Conservation (phyloP, 345 rosid species). For the Gossypium sturtianum region DNA sequence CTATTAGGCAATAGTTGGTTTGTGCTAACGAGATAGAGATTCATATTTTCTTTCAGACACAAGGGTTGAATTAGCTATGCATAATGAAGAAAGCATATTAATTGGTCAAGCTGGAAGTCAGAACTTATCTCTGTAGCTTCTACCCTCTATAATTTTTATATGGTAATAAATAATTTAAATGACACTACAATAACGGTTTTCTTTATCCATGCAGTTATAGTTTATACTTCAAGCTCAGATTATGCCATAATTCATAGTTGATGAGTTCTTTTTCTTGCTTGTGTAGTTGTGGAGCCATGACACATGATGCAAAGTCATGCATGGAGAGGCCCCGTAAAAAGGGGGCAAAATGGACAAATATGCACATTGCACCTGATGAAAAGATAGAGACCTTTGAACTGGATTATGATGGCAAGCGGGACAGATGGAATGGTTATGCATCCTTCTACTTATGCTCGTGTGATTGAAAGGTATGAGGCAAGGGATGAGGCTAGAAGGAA, state of each 20-base stretch:
- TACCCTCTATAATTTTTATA: background rate
- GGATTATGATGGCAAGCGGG: constrained; percentile 86
- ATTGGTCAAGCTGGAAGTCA: background rate
- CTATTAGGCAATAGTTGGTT: background rate
- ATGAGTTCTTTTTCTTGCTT: background rate
- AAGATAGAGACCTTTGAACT: constrained; percentile 75
- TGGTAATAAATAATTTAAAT: background rate
- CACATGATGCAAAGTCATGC: constrained; percentile 69
- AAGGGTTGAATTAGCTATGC: background rate
- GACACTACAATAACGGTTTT: background rate
- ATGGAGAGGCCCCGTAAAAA: constrained; percentile 76
- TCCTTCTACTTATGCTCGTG: constrained; percentile 57
- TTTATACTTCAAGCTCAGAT: background rate
- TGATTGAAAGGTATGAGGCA: constrained; percentile 73
- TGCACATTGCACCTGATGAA: constrained; percentile 81
- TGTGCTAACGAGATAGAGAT: background rate
- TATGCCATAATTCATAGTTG: background rate
- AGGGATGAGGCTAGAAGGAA: constrained; percentile 77
- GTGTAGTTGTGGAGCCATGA: constrained; percentile 84
- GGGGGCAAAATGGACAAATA: constrained; percentile 72
- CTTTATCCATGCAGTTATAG: background rate
- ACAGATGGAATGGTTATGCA: constrained; percentile 87
- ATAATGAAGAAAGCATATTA: background rate
- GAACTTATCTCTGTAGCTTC: background rate
- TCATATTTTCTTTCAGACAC: background rate